A percentile compares a stretch with the other conserved stretches of the same genome.
These are phyloP conservation scores for Bonia amplexicaulis DNA, from an alignment of 176 grass and related monocot genomes.

Conservation along the genomic window DNA sequence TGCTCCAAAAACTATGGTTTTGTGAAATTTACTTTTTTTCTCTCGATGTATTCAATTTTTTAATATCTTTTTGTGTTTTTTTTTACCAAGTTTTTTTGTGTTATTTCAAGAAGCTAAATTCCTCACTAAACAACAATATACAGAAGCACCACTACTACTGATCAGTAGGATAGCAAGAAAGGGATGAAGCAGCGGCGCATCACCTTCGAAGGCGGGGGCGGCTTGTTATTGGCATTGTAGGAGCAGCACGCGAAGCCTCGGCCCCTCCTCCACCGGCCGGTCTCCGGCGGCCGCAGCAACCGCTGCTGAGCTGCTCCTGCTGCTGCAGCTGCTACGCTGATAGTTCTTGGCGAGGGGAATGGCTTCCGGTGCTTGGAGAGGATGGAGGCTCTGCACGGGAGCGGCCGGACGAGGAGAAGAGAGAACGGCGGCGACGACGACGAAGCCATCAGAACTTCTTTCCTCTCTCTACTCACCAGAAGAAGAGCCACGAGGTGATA, in stretches of 20 bases:
- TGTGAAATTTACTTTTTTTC: no score
- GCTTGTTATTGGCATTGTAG: slow-evolving; percentile 28
- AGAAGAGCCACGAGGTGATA: slow-evolving; percentile 18
- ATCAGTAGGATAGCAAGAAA: background rate
- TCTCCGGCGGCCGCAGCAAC: background rate
- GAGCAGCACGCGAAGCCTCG: slow-evolving; percentile 31
- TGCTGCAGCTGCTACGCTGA: background rate
- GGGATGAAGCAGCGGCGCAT: background rate
- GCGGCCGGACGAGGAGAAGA: slow-evolving; percentile 24
- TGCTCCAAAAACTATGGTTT: no score
- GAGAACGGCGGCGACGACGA: background rate
- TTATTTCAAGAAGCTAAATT: slow-evolving; percentile 11
- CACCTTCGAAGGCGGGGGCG: slow-evolving; percentile 46
- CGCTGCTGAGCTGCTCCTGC: background rate
- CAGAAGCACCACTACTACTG: background rate
- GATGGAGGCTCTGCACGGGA: slow-evolving; percentile 1
- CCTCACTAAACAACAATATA: background rate
- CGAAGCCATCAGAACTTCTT: slow-evolving; percentile 15
- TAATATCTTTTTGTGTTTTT: background rate
- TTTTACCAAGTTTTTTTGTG: no score
- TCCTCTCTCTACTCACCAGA: background rate
- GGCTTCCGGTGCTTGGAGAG: slow-evolving; percentile 23
- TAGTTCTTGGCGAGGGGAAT: background rate
- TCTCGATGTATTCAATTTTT: background rate
- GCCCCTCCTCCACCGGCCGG: slow-evolving; percentile 9